Base-by-base conservation (phyloP, 805 yeast genomes). In the Metschnikowia chrysomelidarum region DNA sequence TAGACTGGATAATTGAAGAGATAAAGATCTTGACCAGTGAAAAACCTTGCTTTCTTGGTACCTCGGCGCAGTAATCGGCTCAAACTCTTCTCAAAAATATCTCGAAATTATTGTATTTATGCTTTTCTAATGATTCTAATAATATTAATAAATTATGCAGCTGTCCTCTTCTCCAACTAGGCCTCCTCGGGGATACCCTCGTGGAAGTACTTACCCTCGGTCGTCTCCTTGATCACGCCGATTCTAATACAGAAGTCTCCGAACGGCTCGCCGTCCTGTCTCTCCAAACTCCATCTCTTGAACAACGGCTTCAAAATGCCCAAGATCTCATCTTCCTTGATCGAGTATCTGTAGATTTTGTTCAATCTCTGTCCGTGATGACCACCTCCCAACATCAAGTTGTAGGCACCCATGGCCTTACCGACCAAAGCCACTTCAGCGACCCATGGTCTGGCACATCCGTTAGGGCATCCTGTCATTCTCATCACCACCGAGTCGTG, bases 381-480 rank as follows among this genome's bases (percentile, higher is more conserved):
- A 24, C 96, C 96, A 57, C 98, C 98, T 51, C 98, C 98, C 49
- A 91, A 73, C 87, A 89, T 73, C 64, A 91, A 73, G 64, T 91
- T 91, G 66, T 91, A 91, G 12, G 94, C 88, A 34, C 95, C 95
- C 46, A 75, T 79, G 0, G 98, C 96, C 61, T 91, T 91, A 60
- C 98, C 98, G 39, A 91, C 94, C 41, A 88, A 73, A 0, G 97
- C 98, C 40, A 91, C 79, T 62, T 91, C 98, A 4, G 97, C 98
- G 33, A 91, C 67, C 97, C 97, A 91, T 19, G 98, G 98, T 62
- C 98, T 80, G 16, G 98, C 93, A 71, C 98, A 91, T 49, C 98
- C 98, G 61, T 91, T 91, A 36, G 97, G 97, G 74, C 98, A 91
- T 38, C 98, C 98, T 19, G 97, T 91, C 97, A 91, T 89, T 70